Evolutionary conservation across 73 alveolate species (phyloP).

Genomic region (Symbiodinium pilosum): DNA sequence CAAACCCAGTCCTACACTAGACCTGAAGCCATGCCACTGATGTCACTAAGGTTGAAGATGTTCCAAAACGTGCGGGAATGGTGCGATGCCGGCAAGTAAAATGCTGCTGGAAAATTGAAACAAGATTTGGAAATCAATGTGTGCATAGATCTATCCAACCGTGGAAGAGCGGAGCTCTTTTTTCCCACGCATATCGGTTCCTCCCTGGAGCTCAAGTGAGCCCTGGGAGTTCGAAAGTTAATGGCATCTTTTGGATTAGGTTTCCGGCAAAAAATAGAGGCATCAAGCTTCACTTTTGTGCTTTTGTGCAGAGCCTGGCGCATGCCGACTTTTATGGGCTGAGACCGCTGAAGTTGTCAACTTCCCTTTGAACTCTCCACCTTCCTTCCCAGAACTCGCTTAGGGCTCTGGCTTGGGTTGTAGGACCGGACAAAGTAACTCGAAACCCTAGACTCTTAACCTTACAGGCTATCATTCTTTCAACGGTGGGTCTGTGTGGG

Average conservation of each 20-base stretch:
- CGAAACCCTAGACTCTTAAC: background rate
- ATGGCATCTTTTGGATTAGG: background rate
- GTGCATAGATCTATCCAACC: slow-evolving; percentile 7
- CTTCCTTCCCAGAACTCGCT: background rate
- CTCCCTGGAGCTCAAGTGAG: background rate
- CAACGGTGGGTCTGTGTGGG: no score
- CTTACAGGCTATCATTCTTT: background rate
- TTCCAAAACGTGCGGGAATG: slow-evolving; percentile 90
- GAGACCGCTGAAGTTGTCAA: background rate
- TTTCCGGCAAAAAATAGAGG: background rate
- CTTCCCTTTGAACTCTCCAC: background rate
- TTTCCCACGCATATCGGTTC: slow-evolving; percentile 18
- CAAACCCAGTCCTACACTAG: background rate
- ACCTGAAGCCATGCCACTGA: background rate
- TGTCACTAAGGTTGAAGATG: slow-evolving; percentile 61
- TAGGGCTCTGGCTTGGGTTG: background rate
- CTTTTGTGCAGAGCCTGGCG: background rate
- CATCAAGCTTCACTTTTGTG: slow-evolving; percentile 11
- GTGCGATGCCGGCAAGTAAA: slow-evolving; percentile 47
- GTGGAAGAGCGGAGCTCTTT: slow-evolving; percentile 16
- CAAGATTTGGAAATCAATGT: background rate
- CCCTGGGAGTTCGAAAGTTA: background rate
- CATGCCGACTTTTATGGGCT: background rate
- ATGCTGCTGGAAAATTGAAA: background rate
- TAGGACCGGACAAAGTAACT: background rate